Evolutionary conservation across 345 rosid species (phyloP).

Genomic region (Linum trigynum): DNA sequence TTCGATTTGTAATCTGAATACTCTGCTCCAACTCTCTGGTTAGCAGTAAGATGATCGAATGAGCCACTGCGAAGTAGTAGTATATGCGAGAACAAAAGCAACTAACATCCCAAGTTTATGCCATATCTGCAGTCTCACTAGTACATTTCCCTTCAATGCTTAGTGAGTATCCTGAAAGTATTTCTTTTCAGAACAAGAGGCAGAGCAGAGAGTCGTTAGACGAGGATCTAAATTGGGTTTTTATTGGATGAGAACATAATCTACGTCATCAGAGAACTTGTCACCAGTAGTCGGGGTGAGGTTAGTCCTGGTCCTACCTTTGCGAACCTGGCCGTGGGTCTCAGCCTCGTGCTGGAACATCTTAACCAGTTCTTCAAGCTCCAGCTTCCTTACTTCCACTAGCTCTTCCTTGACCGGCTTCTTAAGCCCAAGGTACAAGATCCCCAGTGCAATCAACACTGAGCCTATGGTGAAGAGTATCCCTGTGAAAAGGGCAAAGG

Average conservation of each 20-base stretch:
- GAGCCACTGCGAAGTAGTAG: too few species aligned
- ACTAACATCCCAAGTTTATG: too few species aligned
- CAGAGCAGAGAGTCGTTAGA: not conserved
- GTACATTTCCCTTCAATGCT: not conserved
- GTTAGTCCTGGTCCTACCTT: constrained; percentile 33
- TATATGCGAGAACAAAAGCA: too few species aligned
- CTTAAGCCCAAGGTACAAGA: constrained; percentile 70
- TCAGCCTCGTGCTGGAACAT: constrained; percentile 97
- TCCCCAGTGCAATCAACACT: constrained; percentile 52
- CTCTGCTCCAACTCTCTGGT: too few species aligned
- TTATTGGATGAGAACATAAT: constrained; percentile 54
- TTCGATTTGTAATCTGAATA: too few species aligned
- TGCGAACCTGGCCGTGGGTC: constrained; percentile 78
- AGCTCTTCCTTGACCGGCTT: constrained; percentile 51
- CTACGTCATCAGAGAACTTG: constrained; percentile 25
- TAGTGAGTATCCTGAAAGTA: not conserved
- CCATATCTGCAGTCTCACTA: too few species aligned
- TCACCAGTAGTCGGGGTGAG: constrained; percentile 82
- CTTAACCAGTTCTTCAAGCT: constrained; percentile 74
- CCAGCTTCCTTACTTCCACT: constrained; percentile 66
- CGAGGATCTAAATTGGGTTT: not conserved
- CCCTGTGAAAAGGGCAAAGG: constrained; percentile 66
- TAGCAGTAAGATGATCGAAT: too few species aligned
- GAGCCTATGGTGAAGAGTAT: constrained; percentile 43
- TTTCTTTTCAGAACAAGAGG: not conserved